Conservation (phyloP, 2,329 filamentous ascomycete genomes). For the Colletotrichum tropicale region DNA sequence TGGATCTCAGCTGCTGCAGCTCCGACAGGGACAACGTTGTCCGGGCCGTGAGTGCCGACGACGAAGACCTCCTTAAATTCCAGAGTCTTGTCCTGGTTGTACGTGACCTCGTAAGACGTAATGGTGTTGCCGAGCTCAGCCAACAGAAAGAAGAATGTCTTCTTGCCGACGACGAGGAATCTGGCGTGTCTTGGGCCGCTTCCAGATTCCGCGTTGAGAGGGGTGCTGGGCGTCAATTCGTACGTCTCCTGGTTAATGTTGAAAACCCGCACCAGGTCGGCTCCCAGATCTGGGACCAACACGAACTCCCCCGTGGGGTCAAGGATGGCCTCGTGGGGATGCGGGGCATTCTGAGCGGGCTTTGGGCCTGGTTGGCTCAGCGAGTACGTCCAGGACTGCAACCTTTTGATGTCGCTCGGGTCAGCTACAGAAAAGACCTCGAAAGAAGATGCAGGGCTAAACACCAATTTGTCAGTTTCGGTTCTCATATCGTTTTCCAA, state of each 20-base stretch:
- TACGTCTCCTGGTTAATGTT: conserved; percentile 10
- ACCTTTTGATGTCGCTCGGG: conserved; percentile 11
- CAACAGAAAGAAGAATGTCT: conserved; percentile 62
- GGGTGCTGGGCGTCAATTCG: conserved; percentile 1
- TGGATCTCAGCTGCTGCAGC: conserved; percentile 59
- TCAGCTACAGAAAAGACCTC: conserved; percentile 18
- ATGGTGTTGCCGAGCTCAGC: conserved; percentile 65
- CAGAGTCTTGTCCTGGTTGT: conserved; percentile 44
- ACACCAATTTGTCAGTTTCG: background rate
- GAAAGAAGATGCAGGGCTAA: conserved; percentile 6
- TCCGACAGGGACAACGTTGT: conserved; percentile 39
- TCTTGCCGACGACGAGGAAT: conserved; percentile 44
- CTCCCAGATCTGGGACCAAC: conserved; percentile 15
- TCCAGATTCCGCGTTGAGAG: conserved; percentile 10
- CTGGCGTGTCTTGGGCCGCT: conserved; percentile 47
- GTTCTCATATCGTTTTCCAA: background rate
- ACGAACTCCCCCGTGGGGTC: conserved; percentile 20
- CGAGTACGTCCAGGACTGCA: conserved; percentile 35
- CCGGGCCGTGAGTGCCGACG: conserved; percentile 52
- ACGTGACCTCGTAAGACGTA: conserved; percentile 59
- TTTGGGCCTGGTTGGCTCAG: conserved; percentile 48
- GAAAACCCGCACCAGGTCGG: conserved; percentile 17
- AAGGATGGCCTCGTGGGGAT: conserved; percentile 19
- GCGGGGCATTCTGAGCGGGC: conserved; percentile 14
- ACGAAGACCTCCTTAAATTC: conserved; percentile 51